phyloP scores from a whole-genome alignment of 106 monocot genomes.

The Apostasia ramifera region DNA sequence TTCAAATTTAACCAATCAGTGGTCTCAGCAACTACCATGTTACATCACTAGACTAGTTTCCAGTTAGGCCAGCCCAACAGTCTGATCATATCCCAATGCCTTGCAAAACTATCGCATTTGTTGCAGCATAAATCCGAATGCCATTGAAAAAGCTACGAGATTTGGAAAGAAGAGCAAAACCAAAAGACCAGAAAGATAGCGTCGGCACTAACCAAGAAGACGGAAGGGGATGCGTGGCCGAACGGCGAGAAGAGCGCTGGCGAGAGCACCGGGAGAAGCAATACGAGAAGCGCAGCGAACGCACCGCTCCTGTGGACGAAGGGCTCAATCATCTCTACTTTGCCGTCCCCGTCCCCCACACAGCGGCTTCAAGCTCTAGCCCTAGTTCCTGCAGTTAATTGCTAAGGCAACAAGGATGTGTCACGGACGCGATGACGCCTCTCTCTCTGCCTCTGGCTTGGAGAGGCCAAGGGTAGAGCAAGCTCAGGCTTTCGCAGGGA shows the following conservation, averaged over 20 bases:
- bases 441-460: background rate
- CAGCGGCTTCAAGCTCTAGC: background rate
- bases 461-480: too few species aligned
- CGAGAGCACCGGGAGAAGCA: slow-evolving; percentile 37
- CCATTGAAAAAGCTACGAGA: too few species aligned
- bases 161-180: background rate
- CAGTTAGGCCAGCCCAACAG: too few species aligned
- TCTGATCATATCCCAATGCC: too few species aligned
- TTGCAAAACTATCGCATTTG: too few species aligned
- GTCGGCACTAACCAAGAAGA: slow-evolving; percentile 44
- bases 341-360: background rate
- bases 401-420: background rate
- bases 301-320: slow-evolving; percentile 9
- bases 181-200: background rate
- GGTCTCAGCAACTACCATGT: too few species aligned
- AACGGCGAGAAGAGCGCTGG: slow-evolving; percentile 51
- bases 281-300: slow-evolving; percentile 22
- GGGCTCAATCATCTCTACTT: background rate
- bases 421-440: background rate
- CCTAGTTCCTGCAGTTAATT: background rate
- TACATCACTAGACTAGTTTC: too few species aligned
- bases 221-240: slow-evolving; percentile 40
- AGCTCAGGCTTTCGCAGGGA: background rate
- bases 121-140: too few species aligned
- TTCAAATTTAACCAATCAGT: too few species aligned